phyloP scores from a whole-genome alignment of 2,329 filamentous ascomycete species.

The Epichloe bromicola region DNA sequence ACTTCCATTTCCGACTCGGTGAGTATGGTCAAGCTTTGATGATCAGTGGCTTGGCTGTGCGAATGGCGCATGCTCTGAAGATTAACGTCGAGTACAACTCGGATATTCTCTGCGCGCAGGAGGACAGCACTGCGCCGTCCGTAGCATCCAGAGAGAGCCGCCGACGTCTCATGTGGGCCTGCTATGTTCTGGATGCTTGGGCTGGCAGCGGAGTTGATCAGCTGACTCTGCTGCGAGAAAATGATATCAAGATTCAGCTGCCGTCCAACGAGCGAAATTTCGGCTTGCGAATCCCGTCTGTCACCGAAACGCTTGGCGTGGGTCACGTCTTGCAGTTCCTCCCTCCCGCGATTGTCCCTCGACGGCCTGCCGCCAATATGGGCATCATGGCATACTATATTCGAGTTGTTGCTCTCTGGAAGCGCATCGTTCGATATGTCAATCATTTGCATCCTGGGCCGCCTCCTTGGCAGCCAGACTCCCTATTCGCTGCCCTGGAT shows the following conservation, averaged over 20 bases:
- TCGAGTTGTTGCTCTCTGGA: slow-evolving; percentile 27
- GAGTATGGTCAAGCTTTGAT: slow-evolving; percentile 28
- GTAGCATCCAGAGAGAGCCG: slow-evolving; percentile 26
- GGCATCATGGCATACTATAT: slow-evolving; percentile 32
- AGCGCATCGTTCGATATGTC: slow-evolving; percentile 28
- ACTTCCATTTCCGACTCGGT: slow-evolving; percentile 26
- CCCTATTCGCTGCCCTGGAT: slow-evolving; percentile 28
- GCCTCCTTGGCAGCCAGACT: slow-evolving; percentile 30
- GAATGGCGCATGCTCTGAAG: slow-evolving; percentile 28
- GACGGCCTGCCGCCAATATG: slow-evolving; percentile 27
- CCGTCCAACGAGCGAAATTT: slow-evolving; percentile 28
- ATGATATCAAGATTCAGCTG: slow-evolving; percentile 28
- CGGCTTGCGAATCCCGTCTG: slow-evolving; percentile 25
- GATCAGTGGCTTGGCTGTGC: slow-evolving; percentile 27
- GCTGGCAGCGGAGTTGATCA: slow-evolving; percentile 26
- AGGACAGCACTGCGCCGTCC: slow-evolving; percentile 17
- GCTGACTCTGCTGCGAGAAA: slow-evolving; percentile 24
- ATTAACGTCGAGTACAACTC: slow-evolving; percentile 24
- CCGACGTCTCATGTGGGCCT: slow-evolving; percentile 29
- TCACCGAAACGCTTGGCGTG: slow-evolving; percentile 27
- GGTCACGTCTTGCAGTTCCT: slow-evolving; percentile 28
- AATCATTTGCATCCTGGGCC: slow-evolving; percentile 26
- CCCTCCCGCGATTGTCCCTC: slow-evolving; percentile 25
- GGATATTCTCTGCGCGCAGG: slow-evolving; percentile 25
- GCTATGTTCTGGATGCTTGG: slow-evolving; percentile 28